Conservation (phyloP, 1,284 basidiomycete species). For the Ustilago hordei region DNA sequence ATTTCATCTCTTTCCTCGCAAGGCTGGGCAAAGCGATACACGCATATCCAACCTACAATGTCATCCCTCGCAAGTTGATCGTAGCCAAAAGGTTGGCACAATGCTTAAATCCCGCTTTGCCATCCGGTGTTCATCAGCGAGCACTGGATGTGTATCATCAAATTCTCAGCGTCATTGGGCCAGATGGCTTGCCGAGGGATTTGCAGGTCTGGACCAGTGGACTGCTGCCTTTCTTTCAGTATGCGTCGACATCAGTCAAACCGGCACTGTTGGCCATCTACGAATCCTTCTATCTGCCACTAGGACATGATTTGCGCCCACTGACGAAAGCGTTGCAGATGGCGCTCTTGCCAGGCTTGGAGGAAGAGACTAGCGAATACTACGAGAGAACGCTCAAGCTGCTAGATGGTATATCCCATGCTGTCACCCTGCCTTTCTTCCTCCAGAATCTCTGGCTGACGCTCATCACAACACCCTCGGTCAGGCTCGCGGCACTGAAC, state of each 20-base stretch:
- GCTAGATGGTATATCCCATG: slow-evolving; percentile 83
- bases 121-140: slow-evolving; percentile 94
- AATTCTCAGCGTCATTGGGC: slow-evolving; percentile 87
- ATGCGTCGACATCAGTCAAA: slow-evolving; percentile 83
- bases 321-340: slow-evolving; percentile 93
- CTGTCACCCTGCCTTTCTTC: slow-evolving; percentile 81
- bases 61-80: slow-evolving; percentile 93
- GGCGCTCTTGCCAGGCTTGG: slow-evolving; percentile 79
- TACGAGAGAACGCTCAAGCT: slow-evolving; percentile 91
- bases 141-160: slow-evolving; percentile 95
- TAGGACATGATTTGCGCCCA: slow-evolving; percentile 84
- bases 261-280: slow-evolving; percentile 59
- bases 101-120: slow-evolving; percentile 95
- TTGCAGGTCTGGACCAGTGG: slow-evolving; percentile 94
- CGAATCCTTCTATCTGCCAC: slow-evolving; percentile 78
- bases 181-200: slow-evolving; percentile 87
- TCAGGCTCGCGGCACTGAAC: slow-evolving; percentile 87
- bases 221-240: slow-evolving; percentile 97
- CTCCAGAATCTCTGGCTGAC: slow-evolving; percentile 94
- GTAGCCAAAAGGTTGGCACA: slow-evolving; percentile 95
- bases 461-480: slow-evolving; percentile 87
- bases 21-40: slow-evolving; percentile 95
- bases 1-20: slow-evolving; percentile 97
- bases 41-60: slow-evolving; percentile 88
- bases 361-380: slow-evolving; percentile 72